Conservation (phyloP, 352 stramenopile species). For the Globisporangium carolinianum region DNA sequence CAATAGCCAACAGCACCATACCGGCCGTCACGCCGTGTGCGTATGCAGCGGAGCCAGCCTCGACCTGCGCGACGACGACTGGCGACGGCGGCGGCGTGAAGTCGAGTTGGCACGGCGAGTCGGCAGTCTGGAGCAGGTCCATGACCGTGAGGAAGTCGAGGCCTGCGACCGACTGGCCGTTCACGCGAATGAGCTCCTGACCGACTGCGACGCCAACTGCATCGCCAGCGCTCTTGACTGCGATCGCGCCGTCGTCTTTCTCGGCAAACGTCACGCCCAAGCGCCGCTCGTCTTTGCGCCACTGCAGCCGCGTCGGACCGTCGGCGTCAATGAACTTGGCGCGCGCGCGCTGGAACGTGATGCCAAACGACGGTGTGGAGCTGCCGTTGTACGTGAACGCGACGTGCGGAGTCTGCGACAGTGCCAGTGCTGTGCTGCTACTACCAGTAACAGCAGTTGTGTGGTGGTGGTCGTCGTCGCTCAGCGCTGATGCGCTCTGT, state of each 20-base stretch:
- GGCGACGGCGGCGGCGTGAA: constrained; percentile 41
- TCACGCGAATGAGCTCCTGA: constrained; percentile 38
- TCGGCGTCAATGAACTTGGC: constrained; percentile 23
- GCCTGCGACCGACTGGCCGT: constrained; percentile 22
- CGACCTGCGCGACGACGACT: constrained; percentile 32
- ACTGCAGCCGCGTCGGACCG: constrained; percentile 26
- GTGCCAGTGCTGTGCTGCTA: background rate
- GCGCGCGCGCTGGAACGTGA: constrained; percentile 36
- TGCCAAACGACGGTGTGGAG: constrained; percentile 13
- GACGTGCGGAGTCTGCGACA: background rate
- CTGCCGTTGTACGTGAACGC: constrained; percentile 26
- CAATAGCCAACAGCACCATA: constrained; percentile 33
- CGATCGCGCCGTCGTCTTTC: constrained; percentile 24
- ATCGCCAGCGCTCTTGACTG: constrained; percentile 28
- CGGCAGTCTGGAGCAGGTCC: constrained; percentile 22
- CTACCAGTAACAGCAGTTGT: background rate
- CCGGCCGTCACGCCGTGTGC: constrained; percentile 20
- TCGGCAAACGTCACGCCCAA: constrained; percentile 48
- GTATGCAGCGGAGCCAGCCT: constrained; percentile 9
- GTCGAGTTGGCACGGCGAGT: constrained; percentile 35
- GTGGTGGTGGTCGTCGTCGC: background rate
- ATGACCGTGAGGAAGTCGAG: constrained; percentile 34
- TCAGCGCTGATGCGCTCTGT: constrained; percentile 5
- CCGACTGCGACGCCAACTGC: constrained; percentile 22
- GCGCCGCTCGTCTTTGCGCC: constrained; percentile 28